Conservation (phyloP, 169 alveolate genomes). For the Cryptosporidium bovis region DNA sequence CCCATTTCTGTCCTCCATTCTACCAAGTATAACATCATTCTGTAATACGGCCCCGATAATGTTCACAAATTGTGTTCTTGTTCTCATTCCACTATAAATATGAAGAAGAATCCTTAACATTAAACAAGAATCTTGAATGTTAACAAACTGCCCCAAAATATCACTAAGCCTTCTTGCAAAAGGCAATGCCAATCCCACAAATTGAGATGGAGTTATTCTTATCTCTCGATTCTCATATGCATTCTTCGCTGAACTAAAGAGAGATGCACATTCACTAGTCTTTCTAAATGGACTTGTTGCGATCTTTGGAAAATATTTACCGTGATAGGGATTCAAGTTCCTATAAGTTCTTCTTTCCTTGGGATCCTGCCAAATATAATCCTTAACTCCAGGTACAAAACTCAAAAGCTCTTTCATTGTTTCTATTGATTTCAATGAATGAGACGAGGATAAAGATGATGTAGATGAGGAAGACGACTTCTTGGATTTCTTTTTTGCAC, state of each 20-base stretch:
- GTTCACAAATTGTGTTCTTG: slow-evolving; percentile 44
- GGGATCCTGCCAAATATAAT: slow-evolving; percentile 56
- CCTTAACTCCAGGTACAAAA: slow-evolving; percentile 20
- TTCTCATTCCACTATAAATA: slow-evolving; percentile 64
- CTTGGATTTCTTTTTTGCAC: too few relatives aligned
- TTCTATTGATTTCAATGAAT: not conserved
- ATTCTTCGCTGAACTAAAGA: slow-evolving; percentile 40
- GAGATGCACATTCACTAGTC: slow-evolving; percentile 57
- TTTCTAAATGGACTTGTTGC: slow-evolving; percentile 54
- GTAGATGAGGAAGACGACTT: not conserved
- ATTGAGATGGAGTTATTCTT: slow-evolving; percentile 19
- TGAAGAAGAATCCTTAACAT: slow-evolving; percentile 60
- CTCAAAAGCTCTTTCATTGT: slow-evolving; percentile 8
- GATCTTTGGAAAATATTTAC: slow-evolving; percentile 43
- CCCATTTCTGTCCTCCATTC: slow-evolving; percentile 14
- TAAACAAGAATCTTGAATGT: slow-evolving; percentile 37
- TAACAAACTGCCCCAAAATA: slow-evolving; percentile 34
- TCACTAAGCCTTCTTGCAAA: slow-evolving; percentile 34
- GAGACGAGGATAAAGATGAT: too few relatives aligned
- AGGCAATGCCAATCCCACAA: slow-evolving; percentile 45
- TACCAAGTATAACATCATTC: slow-evolving; percentile 46
- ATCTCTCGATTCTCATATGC: slow-evolving; percentile 36
- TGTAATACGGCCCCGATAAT: slow-evolving; percentile 64
- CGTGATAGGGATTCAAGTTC: slow-evolving; percentile 37
- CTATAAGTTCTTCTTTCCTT: slow-evolving; percentile 25